Percentiles rank a stretch among this genome's conserved stretches.
Conservation (phyloP, 352 stramenopile genomes). For the Globisporangium paroecandrum region DNA sequence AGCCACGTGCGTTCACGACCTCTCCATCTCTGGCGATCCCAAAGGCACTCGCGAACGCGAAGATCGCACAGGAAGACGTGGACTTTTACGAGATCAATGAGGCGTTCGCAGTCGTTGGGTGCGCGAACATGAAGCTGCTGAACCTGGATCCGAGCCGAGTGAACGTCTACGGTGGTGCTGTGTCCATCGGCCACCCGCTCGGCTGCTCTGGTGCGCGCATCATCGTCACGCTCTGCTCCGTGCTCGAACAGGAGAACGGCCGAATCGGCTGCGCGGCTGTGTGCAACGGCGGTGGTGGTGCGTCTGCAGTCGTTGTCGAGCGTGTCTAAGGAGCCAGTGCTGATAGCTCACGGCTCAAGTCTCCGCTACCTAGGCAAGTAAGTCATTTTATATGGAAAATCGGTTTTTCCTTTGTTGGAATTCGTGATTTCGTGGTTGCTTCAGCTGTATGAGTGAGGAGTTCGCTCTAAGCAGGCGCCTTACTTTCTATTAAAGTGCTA, state of each 20-base stretch:
- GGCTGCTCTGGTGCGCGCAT: constrained; percentile 85
- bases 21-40: constrained; percentile 91
- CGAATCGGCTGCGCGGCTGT: constrained; percentile 91
- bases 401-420: constrained; percentile 1
- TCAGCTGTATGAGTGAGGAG: not conserved
- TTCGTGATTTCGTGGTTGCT: not conserved
- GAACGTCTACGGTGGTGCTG: constrained; percentile 92
- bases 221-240: constrained; percentile 89
- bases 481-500: constrained; percentile 1
- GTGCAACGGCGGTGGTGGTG: constrained; percentile 96
- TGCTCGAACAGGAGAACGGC: constrained; percentile 90
- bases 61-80: constrained; percentile 79
- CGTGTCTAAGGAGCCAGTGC: constrained; percentile 24
- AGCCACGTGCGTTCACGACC: constrained; percentile 91
- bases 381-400: not conserved
- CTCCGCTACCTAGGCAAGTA: not conserved
- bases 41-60: constrained; percentile 73
- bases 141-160: constrained; percentile 83
- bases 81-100: constrained; percentile 99
- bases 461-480: not conserved
- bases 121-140: constrained; percentile 92
- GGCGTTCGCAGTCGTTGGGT: constrained; percentile 94
- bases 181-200: constrained; percentile 62
- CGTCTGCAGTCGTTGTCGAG: constrained; percentile 94
- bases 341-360: not conserved